Conservation (phyloP, 805 yeast genomes). For the Sugiyamaella lignohabitans region DNA sequence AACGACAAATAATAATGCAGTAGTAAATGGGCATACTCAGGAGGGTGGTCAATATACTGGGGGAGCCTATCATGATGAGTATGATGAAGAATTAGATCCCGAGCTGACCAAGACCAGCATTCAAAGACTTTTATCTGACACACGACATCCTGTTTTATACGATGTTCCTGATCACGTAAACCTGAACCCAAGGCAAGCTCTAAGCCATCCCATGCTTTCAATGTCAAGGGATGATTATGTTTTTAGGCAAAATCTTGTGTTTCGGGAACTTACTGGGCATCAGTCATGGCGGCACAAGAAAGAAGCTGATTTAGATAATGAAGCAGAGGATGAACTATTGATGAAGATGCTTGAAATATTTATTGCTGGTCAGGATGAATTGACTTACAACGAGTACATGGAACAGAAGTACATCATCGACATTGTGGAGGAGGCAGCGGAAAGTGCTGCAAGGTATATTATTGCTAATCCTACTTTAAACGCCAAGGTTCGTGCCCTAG, state of each 20-base stretch:
- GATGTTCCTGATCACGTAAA: background rate
- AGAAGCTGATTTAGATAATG: constrained; percentile 4
- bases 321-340: constrained; percentile 12
- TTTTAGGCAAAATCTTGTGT: constrained; percentile 23
- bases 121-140: background rate
- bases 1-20: background rate
- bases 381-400: constrained; percentile 22
- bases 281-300: constrained; percentile 8
- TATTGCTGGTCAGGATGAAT: constrained; percentile 27
- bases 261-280: constrained; percentile 22
- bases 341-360: constrained; percentile 20
- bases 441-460: constrained; percentile 1
- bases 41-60: background rate
- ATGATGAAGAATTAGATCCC: background rate
- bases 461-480: background rate
- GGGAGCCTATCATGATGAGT: background rate
- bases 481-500: background rate
- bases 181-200: background rate
- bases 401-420: constrained; percentile 13
- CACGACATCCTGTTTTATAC: background rate
- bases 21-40: background rate
- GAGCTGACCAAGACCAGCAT: background rate
- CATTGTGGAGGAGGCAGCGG: constrained; percentile 6
- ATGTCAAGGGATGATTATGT: constrained; percentile 24
- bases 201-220: background rate